Evolutionary conservation across 495 filamentous ascomycete species (phyloP), one percentile per base, ranked within the genome.

Genomic region (Penicillium atrosanguineum): DNA sequence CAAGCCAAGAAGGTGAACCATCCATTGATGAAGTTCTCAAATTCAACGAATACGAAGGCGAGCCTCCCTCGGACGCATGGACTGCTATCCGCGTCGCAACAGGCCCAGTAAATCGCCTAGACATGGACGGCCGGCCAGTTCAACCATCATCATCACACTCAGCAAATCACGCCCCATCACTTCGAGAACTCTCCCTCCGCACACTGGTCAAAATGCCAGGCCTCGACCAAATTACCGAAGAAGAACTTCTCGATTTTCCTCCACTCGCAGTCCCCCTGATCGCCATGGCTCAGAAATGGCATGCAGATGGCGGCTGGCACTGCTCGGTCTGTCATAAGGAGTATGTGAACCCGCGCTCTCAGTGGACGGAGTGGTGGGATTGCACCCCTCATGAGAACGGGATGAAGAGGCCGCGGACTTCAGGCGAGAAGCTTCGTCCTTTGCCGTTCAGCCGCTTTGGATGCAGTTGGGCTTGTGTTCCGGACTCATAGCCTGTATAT

Each of bases 331-430:
- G 87, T 51, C 61, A 74, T 36, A 69, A 73, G 20, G 66, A 68
- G n/a, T 87, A 81, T 42, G 73, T 86, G 20, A 68, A 87, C 29
- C 75, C 81, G 36, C 67, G 84, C 11, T 74, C 85, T 0, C 78
- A 87, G 57, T 91, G 88, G 88, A 76, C 88, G 44, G 87, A 91
- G 63, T 90, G 85, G 81, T 89, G 85, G 83, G 77, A 82, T 55
- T 73, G 63, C 50, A 69, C 60, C 8, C 71, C 71, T 1, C 69
- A 71, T 48, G 74, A 78, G 57, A 78, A 72, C 48, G 74, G 74
- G 14, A 58, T 76, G 52, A 76, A 76, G 55, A 59, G 66, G 38
- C 67, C 72, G 1, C 65, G 74, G 8, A 40, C 44, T 25, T 62
- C 68, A n/a, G 69, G 68, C 0, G 69, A 71, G 48, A 63, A 44